Evolutionary conservation across 2,329 filamentous ascomycete species (phyloP).

Genomic region (Calonectria naviculata): DNA sequence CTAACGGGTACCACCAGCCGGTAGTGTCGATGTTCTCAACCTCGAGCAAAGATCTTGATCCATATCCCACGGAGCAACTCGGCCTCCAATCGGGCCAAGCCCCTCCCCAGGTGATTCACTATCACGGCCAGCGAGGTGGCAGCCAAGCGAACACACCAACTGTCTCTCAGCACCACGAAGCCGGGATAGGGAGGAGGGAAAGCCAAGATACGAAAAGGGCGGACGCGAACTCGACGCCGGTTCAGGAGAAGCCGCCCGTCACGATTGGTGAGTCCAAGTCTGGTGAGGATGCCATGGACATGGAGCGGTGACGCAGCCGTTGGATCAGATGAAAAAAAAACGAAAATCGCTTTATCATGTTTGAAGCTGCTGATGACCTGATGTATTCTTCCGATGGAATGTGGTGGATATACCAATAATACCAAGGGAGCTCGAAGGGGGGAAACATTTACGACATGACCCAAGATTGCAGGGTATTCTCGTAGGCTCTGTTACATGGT

Average conservation of each 20-base stretch:
- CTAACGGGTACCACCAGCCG: constrained; percentile 76
- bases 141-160: constrained; percentile 75
- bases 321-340: constrained; percentile 29
- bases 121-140: constrained; percentile 74
- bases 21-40: constrained; percentile 77
- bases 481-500: background rate
- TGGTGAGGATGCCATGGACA: constrained; percentile 33
- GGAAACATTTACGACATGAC: constrained; percentile 14
- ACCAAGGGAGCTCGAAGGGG: constrained; percentile 22
- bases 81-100: constrained; percentile 71
- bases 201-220: constrained; percentile 60
- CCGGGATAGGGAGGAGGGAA: constrained; percentile 56
- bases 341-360: constrained; percentile 35
- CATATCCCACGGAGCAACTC: constrained; percentile 73
- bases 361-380: constrained; percentile 41
- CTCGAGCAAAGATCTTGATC: constrained; percentile 76
- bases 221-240: constrained; percentile 50
- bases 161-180: constrained; percentile 62
- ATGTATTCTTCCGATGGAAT: constrained; percentile 35
- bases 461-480: constrained; percentile 11
- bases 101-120: constrained; percentile 74
- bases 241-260: constrained; percentile 46
- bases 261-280: constrained; percentile 29
- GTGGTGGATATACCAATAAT: constrained; percentile 41
- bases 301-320: constrained; percentile 40